Base-by-base conservation (phyloP, 345 rosid species). In the Salix brachista region DNA sequence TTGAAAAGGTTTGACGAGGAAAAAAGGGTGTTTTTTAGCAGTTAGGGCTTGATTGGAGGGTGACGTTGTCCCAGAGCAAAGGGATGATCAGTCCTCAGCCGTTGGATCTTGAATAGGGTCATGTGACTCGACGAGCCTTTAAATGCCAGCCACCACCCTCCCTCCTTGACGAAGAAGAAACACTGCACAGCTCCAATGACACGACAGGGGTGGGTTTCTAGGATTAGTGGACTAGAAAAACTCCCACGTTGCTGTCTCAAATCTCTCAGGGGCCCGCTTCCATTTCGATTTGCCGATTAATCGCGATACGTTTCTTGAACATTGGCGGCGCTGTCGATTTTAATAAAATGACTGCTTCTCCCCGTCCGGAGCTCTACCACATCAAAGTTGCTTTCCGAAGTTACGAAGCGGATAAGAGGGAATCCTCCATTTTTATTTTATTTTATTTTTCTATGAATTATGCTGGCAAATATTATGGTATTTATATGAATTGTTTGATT, bases 221-320 rank as follows among this genome's bases (percentile, higher is more conserved):
- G 18, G 26, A 37, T 78, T 77, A 72, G 86, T 86, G 83, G 82
- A 44, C 41, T 48, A 12, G 25, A 74, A 26, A 23, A 34, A 72
- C 30, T 71, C 39, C 4, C 60, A 44, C 74, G 84, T 81, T 1
- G 58, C 71, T 67, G 34, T 80, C 86, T 9, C 62, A 77, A 72
- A 58, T 73, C 79, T 17, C 23, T 1, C 2, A 1, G 16, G 70
- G 83, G 54, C 79, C 81, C 70, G 13, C 48, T 6, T 16, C 7
- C 39, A 11, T 37, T 21, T 74, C 3, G 30, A 11, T 64, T 52
- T 21, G 1, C 0, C 77, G 78, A 68, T 80, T 67, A 44, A 12
- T 80, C 46, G 67, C 48, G 11, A 2, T 12, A 14, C 2, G 17
- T 25, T 60, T 10, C 1, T 2, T 23, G 77, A 34, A 39, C 76